Evolutionary conservation across 345 rosid genomes (phyloP).

Genomic region (Corchorus olitorius): DNA sequence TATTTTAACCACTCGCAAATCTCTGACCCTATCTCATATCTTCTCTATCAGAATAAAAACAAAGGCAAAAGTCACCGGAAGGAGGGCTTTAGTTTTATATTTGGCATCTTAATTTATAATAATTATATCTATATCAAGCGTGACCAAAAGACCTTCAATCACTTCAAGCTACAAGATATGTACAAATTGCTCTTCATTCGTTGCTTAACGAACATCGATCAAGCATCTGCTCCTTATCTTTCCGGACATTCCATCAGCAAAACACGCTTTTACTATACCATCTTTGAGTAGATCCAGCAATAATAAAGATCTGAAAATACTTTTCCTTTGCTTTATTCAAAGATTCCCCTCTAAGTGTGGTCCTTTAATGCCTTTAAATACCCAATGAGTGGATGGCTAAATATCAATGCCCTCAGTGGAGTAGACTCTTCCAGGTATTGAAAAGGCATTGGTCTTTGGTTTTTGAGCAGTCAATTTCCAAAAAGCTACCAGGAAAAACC

Average conservation of each 20-base stretch:
- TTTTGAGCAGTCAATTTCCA: background rate
- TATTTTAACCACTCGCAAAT: background rate
- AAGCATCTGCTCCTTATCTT: constrained; percentile 14
- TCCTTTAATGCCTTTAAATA: background rate
- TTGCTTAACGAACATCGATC: constrained; percentile 12
- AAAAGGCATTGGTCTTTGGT: background rate
- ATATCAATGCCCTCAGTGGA: background rate
- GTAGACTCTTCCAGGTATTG: constrained; percentile 12
- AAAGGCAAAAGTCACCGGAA: background rate
- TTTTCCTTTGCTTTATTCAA: background rate
- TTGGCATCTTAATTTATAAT: background rate
- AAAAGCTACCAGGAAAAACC: background rate
- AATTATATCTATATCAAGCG: background rate
- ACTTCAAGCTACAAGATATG: background rate
- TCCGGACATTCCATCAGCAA: constrained; percentile 12
- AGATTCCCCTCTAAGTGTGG: constrained; percentile 8
- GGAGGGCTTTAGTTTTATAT: background rate
- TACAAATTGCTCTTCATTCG: constrained; percentile 2
- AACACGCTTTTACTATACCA: background rate
- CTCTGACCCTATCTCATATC: background rate
- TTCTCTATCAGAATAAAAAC: background rate
- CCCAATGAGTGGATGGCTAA: background rate
- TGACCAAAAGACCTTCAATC: background rate
- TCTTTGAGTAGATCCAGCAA: background rate
- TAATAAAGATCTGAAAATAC: background rate